A percentile compares a stretch with the other conserved stretches of the same genome.
These are phyloP conservation scores for Ogataea haglerorum DNA, from an alignment of 805 yeast genomes.

Conservation along the genomic window DNA sequence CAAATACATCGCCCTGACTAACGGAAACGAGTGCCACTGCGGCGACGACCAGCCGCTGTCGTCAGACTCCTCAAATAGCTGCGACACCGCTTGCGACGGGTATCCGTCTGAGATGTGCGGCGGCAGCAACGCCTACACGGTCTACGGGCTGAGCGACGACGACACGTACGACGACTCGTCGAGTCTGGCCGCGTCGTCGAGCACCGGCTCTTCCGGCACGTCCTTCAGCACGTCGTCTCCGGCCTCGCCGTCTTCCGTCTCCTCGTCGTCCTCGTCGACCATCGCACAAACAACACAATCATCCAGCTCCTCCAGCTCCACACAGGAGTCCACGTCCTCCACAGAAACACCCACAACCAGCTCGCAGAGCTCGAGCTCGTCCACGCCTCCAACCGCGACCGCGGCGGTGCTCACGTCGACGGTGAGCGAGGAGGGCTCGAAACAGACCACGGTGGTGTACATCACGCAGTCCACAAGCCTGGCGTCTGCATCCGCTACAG, in stretches of 20 bases:
- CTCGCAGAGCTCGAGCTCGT: conserved; percentile 14
- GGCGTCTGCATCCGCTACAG: conserved; percentile 19
- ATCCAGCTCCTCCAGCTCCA: conserved; percentile 9
- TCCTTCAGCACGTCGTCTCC: conserved; percentile 18
- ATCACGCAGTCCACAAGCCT: conserved; percentile 28
- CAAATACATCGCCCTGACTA: conserved; percentile 48
- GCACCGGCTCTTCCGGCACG: conserved; percentile 2
- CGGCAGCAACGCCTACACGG: conserved; percentile 41
- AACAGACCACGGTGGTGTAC: conserved; percentile 26
- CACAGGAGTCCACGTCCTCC: conserved; percentile 12
- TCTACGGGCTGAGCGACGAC: conserved; percentile 38
- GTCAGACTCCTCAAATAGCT: conserved; percentile 31
- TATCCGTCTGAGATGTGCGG: conserved; percentile 64
- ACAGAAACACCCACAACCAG: conserved; percentile 11
- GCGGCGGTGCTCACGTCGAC: conserved; percentile 18
- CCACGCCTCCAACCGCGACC: conserved; percentile 17
- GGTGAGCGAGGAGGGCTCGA: conserved; percentile 22
- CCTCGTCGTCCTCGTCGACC: conserved; percentile 11
- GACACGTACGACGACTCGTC: conserved; percentile 8
- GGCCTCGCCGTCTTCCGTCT: conserved; percentile 12
- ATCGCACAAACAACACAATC: conserved; percentile 4
- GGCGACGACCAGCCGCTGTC: conserved; percentile 44
- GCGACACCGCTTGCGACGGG: conserved; percentile 55
- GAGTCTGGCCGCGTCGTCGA: conserved; percentile 18
- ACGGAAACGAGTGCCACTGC: conserved; percentile 64